Conservation (phyloP, 192 early-diverging fungal species). For the Linnemannia zychae region DNA sequence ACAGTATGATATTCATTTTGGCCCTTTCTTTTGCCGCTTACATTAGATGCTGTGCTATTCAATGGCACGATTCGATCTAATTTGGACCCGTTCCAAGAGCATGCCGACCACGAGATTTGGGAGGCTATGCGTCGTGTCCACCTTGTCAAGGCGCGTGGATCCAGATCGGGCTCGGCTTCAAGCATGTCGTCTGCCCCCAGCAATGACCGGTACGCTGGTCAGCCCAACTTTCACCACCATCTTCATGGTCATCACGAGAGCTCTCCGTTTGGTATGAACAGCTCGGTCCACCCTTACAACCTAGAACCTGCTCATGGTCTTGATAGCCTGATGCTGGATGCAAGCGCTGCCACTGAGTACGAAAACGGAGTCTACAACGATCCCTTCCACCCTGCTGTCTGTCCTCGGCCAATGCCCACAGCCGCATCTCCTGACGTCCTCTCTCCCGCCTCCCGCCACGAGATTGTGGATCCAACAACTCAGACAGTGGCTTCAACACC, state of each 20-base stretch:
- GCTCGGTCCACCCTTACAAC: conserved; percentile 15
- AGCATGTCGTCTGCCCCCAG: conserved; percentile 10
- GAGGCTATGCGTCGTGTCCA: conserved; percentile 82
- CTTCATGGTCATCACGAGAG: not conserved
- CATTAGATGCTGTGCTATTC: conserved; percentile 63
- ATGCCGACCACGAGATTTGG: conserved; percentile 84
- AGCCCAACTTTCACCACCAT: conserved; percentile 22
- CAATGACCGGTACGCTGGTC: conserved; percentile 15
- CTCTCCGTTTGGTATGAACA: conserved; percentile 19
- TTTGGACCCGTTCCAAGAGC: conserved; percentile 90
- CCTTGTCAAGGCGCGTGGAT: conserved; percentile 60
- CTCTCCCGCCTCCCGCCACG: conserved; percentile 1
- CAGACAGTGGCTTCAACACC: conserved; percentile 12
- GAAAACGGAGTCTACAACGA: conserved; percentile 15
- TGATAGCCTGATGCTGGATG: conserved; percentile 22
- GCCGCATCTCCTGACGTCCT: not conserved
- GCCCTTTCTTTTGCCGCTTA: no score
- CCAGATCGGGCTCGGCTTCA: conserved; percentile 27
- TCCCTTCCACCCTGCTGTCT: conserved; percentile 22
- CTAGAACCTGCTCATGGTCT: not conserved
- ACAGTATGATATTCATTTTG: no score
- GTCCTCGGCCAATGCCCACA: not conserved
- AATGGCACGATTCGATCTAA: conserved; percentile 81
- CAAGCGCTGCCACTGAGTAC: conserved; percentile 16
- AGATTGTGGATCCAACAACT: conserved; percentile 7